Conservation (phyloP, 805 yeast species). For the Middelhovenomyces tepae region DNA sequence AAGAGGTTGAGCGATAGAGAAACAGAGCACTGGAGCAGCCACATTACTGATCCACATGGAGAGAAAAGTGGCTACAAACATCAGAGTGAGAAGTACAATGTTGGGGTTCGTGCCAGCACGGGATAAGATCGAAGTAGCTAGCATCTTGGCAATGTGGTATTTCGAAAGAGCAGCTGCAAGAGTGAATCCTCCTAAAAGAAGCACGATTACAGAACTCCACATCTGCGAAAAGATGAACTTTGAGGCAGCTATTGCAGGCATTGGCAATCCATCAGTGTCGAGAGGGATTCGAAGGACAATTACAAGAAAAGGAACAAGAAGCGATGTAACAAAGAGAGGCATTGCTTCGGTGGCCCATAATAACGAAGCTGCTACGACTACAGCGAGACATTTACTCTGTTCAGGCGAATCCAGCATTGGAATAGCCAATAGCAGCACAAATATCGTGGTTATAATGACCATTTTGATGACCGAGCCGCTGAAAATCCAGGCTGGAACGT, state of each 20-base stretch:
- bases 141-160: constrained; percentile 75
- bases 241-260: constrained; percentile 63
- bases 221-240: constrained; percentile 71
- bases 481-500: constrained; percentile 30
- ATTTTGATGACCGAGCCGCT: constrained; percentile 37
- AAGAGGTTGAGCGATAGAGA: constrained; percentile 83
- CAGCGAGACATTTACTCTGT: constrained; percentile 77
- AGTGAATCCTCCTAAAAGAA: constrained; percentile 87
- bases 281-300: constrained; percentile 63
- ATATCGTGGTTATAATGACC: constrained; percentile 38
- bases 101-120: constrained; percentile 83
- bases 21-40: constrained; percentile 93
- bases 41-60: constrained; percentile 97
- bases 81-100: constrained; percentile 63
- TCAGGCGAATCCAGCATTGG: constrained; percentile 43
- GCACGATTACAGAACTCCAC: constrained; percentile 94
- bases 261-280: constrained; percentile 45
- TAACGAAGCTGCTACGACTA: constrained; percentile 70
- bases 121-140: constrained; percentile 74
- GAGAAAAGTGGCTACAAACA: constrained; percentile 77
- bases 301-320: constrained; percentile 71
- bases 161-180: constrained; percentile 91
- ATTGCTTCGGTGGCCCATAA: constrained; percentile 95
- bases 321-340: constrained; percentile 83
- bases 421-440: constrained; percentile 37